Base-by-base conservation (phyloP, 768 basidiomycete genomes). In the Boletus insuetus region DNA sequence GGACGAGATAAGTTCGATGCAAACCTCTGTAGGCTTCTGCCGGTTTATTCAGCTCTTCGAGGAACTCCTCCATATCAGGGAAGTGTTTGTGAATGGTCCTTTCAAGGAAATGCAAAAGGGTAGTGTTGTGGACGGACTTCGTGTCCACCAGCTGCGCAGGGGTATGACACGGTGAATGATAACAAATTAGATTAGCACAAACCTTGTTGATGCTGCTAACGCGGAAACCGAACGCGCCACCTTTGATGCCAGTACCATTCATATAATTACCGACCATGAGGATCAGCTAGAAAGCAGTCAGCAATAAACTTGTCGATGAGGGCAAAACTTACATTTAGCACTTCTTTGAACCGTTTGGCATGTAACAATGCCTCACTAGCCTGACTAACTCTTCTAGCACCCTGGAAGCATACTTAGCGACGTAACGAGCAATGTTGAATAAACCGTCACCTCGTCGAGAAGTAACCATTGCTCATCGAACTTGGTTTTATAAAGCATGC, bases 201-300 rank as follows among this genome's bases (percentile, higher is more conserved):
- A 87, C 94, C 81, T 94, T 94, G 76, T 99, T 98, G 73, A 99
- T 95, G 71, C 94, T 96, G 74, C 92, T 94, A 49, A 98, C 85
- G 64, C 90, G 85, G 82, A 99, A 99, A 55, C 96, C 96, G 63
- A 91, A 96, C 1, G 97, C 97, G 32, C 95, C 95, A 52, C 96
- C 96, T 70, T 96, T 97, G 64, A 93, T 82, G 51, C 95, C 94
- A 50, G 93, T 89, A 7, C 94, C 93, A 68, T 99, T 99, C 87
- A 98, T 94, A 71, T 94, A 99, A 70, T 99, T 99, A 41, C 96
- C 96, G 61, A 99, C 84, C 62, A 95, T 80, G 14, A 99, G 85
- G 60, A 98, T 97, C 40, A 99, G 82, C 88, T 87, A 50, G 19
- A 42, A 6, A 5, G 40, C 42, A 24, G 46, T 61, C 39, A 64